Evolutionary conservation across 2,329 filamentous ascomycete genomes (phyloP).

Genomic region (Aspergillus aculeatus): DNA sequence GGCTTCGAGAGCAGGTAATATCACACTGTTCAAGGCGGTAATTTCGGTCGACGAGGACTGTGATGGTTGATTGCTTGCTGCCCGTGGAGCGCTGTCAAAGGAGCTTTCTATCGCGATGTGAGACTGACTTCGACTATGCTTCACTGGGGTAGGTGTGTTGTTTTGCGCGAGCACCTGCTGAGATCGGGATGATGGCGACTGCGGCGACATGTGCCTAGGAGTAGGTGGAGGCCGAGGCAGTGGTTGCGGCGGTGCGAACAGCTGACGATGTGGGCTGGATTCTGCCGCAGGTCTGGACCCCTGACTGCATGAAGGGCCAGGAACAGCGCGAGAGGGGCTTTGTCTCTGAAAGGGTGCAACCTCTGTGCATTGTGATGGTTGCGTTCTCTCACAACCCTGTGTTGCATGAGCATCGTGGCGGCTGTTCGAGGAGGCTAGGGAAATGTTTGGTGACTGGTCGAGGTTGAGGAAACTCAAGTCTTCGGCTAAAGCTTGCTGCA

Average conservation of each 20-base stretch:
- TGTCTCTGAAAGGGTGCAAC: slow-evolving; percentile 35
- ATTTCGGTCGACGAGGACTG: slow-evolving; percentile 57
- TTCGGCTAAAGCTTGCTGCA: slow-evolving; percentile 43
- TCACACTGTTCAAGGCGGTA: slow-evolving; percentile 84
- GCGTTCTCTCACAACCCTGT: slow-evolving; percentile 26
- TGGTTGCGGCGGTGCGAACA: slow-evolving; percentile 8
- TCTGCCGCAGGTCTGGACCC: slow-evolving; percentile 10
- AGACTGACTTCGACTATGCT: slow-evolving; percentile 8
- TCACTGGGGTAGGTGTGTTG: slow-evolving; percentile 7
- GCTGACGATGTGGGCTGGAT: slow-evolving; percentile 12
- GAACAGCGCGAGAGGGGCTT: slow-evolving; percentile 21
- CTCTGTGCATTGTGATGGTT: slow-evolving; percentile 30
- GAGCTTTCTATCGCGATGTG: slow-evolving; percentile 6
- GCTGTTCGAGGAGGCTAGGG: slow-evolving; percentile 17
- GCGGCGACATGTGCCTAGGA: slow-evolving; percentile 59
- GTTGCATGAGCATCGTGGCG: slow-evolving; percentile 14
- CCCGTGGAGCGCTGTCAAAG: slow-evolving; percentile 10
- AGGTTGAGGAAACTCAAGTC: slow-evolving; percentile 43
- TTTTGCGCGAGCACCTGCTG: slow-evolving; percentile 13
- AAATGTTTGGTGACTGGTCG: slow-evolving; percentile 25
- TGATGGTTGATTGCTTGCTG: slow-evolving; percentile 17
- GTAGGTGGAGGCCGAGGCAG: slow-evolving; percentile 38
- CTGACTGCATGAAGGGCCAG: slow-evolving; percentile 17
- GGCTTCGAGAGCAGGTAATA: slow-evolving; percentile 88
- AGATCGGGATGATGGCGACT: slow-evolving; percentile 11